Evolutionary conservation across 1,139 yeast species (phyloP), one percentile per base, ranked within the genome.

Genomic region (Geotrichum siamense): DNA sequence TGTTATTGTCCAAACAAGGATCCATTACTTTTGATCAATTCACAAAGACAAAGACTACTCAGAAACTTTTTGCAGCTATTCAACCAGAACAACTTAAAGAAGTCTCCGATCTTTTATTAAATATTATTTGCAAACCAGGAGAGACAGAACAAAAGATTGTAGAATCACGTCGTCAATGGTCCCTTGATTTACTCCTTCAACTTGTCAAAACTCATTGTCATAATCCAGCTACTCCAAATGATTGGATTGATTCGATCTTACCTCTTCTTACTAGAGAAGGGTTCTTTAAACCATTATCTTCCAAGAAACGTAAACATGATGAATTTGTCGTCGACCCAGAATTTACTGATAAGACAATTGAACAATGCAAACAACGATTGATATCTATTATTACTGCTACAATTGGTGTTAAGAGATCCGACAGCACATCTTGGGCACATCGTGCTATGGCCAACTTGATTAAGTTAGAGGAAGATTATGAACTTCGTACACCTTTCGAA

Each of bases 1-100:
- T 85, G 12, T 57, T 80, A 16, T 65, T 70, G 43, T 75, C 76
- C 34, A 58, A 64, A 2, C 61, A 63, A 38, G 83, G 85, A 8
- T 78, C 83, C 3, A 69, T 82, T 39, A 79, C 79, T 53, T 87
- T 89, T 63, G 97, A 91, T 61, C 71, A 75, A 49, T 61, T 83
- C 26, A 82, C 95, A 3, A 86, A 82, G 57, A 69, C 91, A 0
- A 84, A 80, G 58, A 76, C 87, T 0, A 66, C 77, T 12, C 80
- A 77, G 43, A 63, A 66, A n/a, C 64, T 85, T 17, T 48, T 76
- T 48, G 41, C 65, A 50, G 37, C 53, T 5, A 50, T 61, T 15
- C 56, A 61, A 1, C 54, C 52, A 8, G 53, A 54, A 0, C 60
- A 62, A 1, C 53, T 69, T 20, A 42, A 50, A 0, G 55, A 54